phyloP scores from a whole-genome alignment of 768 basidiomycete species.

The Pulveroboletus sp. region DNA sequence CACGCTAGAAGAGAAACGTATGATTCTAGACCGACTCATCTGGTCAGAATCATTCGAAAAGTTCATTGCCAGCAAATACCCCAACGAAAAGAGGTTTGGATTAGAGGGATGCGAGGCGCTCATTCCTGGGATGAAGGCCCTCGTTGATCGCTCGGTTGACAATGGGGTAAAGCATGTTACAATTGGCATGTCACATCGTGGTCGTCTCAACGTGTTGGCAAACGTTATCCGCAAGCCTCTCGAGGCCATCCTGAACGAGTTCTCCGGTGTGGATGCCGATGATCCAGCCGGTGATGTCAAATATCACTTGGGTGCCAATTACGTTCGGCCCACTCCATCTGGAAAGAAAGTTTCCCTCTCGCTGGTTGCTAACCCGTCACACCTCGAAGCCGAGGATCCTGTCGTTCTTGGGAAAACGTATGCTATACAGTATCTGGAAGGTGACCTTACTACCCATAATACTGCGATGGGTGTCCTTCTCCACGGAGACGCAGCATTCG shows the following conservation, averaged over 20 bases:
- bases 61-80: slow-evolving; percentile 97
- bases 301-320: slow-evolving; percentile 98
- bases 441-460: slow-evolving; percentile 72
- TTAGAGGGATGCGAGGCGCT: slow-evolving; percentile 97
- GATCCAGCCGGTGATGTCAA: slow-evolving; percentile 96
- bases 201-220: slow-evolving; percentile 93
- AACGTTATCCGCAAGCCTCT: slow-evolving; percentile 99
- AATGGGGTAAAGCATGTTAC: slow-evolving; percentile 93
- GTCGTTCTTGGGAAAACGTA: slow-evolving; percentile 99
- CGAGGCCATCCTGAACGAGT: slow-evolving; percentile 97
- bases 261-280: slow-evolving; percentile 69
- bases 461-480: slow-evolving; percentile 94
- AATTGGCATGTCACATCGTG: slow-evolving; percentile 99
- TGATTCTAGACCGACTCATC: slow-evolving; percentile 98
- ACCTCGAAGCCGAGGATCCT: slow-evolving; percentile 94
- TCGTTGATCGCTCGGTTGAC: slow-evolving; percentile 97
- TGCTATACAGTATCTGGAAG: slow-evolving; percentile 91
- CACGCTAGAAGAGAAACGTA: slow-evolving; percentile 95
- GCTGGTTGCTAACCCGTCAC: slow-evolving; percentile 97
- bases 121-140: slow-evolving; percentile 98
- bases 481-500: slow-evolving; percentile 98
- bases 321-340: slow-evolving; percentile 94
- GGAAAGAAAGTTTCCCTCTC: slow-evolving; percentile 98
- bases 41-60: slow-evolving; percentile 99
- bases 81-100: slow-evolving; percentile 99